These are phyloP conservation scores for Mrakia blollopis DNA, from an alignment of 768 basidiomycete species.

Conservation along the genomic window DNA sequence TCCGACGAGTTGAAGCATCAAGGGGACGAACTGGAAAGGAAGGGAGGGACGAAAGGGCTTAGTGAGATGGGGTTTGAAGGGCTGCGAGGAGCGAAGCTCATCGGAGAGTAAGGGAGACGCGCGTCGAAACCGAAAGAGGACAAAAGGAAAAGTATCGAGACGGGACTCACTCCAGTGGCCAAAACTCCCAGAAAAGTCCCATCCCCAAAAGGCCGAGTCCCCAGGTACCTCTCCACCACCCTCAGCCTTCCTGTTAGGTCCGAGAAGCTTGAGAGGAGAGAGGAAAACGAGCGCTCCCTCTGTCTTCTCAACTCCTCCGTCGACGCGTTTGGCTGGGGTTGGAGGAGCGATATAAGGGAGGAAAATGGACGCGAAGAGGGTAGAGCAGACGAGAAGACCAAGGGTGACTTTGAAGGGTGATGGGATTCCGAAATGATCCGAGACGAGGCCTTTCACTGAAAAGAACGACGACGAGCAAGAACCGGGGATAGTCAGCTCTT, in stretches of 20 bases:
- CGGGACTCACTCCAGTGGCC: background rate
- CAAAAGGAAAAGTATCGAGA: background rate
- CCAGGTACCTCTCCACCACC: slow-evolving; percentile 3
- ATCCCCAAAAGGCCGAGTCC: background rate
- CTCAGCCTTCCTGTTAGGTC: background rate
- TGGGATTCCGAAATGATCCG: slow-evolving; percentile 34
- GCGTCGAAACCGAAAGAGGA: background rate
- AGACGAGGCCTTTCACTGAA: slow-evolving; percentile 32
- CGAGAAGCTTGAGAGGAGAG: background rate
- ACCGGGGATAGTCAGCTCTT: background rate
- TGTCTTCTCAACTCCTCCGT: slow-evolving; percentile 29
- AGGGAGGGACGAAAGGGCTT: background rate
- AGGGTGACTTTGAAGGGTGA: slow-evolving; percentile 42
- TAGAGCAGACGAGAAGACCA: slow-evolving; percentile 37
- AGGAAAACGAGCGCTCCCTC: slow-evolving; percentile 9
- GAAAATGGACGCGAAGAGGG: slow-evolving; percentile 38
- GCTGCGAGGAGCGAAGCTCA: background rate
- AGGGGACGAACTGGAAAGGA: slow-evolving; percentile 1
- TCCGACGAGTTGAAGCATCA: slow-evolving; percentile 17
- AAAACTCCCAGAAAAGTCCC: background rate
- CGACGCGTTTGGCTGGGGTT: background rate
- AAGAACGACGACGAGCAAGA: background rate
- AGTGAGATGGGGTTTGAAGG: background rate
- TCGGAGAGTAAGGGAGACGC: background rate
- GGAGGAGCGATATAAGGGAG: slow-evolving; percentile 42